phyloP scores from a whole-genome alignment of 768 basidiomycete genomes.

The Russula brevipes region DNA sequence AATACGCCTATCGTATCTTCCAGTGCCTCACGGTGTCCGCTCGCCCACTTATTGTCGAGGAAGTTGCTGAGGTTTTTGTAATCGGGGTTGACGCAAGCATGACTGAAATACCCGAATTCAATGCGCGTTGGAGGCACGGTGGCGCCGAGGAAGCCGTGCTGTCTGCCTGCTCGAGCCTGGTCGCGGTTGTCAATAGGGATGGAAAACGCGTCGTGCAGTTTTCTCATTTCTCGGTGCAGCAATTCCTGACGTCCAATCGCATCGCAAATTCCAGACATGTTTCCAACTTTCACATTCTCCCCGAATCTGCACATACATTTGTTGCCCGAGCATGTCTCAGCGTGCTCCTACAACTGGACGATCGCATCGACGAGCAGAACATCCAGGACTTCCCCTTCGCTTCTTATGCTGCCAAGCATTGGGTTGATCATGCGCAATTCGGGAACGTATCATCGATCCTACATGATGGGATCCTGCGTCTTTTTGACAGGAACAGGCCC shows the following conservation, averaged over 20 bases:
- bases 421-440: neutral
- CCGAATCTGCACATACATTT: neutral
- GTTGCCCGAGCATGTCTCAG: neutral
- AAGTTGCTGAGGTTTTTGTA: too few relatives aligned
- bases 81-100: too few relatives aligned
- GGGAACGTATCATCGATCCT: neutral
- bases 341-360: too few relatives aligned
- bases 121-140: neutral
- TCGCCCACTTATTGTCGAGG: neutral
- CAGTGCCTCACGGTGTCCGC: neutral
- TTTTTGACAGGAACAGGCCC: neutral
- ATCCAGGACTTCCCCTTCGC: neutral
- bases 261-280: neutral
- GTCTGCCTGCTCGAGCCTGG: neutral
- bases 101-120: neutral
- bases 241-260: neutral
- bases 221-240: neutral
- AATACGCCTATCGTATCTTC: neutral
- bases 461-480: neutral
- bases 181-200: neutral
- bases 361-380: too few relatives aligned
- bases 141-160: neutral
- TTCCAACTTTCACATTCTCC: neutral
- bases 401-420: neutral
- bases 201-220: neutral